phyloP scores from a whole-genome alignment of 495 filamentous ascomycete genomes.

The Elasticomyces elasticus region DNA sequence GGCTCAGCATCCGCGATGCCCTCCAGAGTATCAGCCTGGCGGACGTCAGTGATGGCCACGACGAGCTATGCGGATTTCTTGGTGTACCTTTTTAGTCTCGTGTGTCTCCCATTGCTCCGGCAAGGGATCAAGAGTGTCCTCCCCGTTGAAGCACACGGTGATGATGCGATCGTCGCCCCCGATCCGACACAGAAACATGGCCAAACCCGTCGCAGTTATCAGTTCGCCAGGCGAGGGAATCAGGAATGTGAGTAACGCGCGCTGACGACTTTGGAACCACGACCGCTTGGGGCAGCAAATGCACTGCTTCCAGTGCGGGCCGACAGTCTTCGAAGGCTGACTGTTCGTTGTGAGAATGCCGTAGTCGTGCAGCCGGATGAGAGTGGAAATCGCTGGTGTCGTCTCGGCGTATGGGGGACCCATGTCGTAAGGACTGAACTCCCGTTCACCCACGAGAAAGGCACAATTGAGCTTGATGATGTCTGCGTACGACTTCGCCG shows the following conservation, averaged over 20 bases:
- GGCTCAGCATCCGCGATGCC: too few species aligned
- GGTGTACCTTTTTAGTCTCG: too few species aligned
- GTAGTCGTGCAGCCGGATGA: background rate
- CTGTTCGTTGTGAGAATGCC: background rate
- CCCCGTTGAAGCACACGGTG: too few species aligned
- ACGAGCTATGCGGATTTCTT: too few species aligned
- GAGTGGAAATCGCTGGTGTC: background rate
- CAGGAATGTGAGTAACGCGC: background rate
- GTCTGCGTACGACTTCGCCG: background rate
- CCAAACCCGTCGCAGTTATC: too few species aligned
- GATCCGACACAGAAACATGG: too few species aligned
- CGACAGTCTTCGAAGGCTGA: background rate
- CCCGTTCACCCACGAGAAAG: background rate
- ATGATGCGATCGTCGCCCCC: too few species aligned
- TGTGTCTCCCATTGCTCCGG: too few species aligned
- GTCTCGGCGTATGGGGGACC: background rate
- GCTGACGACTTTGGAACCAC: background rate
- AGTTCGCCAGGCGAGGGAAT: background rate
- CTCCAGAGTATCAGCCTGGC: too few species aligned
- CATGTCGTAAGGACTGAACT: background rate
- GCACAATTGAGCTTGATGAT: background rate
- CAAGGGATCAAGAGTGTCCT: too few species aligned
- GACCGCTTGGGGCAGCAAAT: background rate
- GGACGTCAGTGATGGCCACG: too few species aligned
- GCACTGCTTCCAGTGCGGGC: background rate